phyloP scores from a whole-genome alignment of 257 asterid genomes.

The Forsythia suspensa region DNA sequence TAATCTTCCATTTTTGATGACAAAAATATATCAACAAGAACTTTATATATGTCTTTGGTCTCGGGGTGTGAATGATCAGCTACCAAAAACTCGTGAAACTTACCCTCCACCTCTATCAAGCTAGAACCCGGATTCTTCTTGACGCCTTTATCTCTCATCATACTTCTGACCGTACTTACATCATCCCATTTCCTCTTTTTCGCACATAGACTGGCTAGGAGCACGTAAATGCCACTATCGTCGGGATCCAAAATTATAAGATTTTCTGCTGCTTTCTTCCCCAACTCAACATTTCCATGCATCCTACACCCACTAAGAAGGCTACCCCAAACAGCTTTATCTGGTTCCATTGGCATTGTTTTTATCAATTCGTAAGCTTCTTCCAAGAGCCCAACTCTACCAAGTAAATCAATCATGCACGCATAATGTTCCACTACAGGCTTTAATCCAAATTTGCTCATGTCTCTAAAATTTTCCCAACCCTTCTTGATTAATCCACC shows the following conservation, averaged over 20 bases:
- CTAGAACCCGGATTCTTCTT: conserved; percentile 74
- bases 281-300: conserved; percentile 66
- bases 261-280: conserved; percentile 65
- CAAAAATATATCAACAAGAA: conserved; percentile 39
- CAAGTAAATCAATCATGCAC: conserved; percentile 68
- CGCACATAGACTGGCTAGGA: conserved; percentile 72
- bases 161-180: conserved; percentile 61
- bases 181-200: conserved; percentile 63
- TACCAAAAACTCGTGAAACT: conserved; percentile 64
- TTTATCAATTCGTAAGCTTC: conserved; percentile 57
- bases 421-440: conserved; percentile 64
- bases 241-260: conserved; percentile 66
- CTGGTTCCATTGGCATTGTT: conserved; percentile 70
- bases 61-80: conserved; percentile 61
- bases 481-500: conserved; percentile 67
- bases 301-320: conserved; percentile 69
- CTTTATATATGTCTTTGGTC: conserved; percentile 45
- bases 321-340: conserved; percentile 80
- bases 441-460: conserved; percentile 38
- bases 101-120: conserved; percentile 67
- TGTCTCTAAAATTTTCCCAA: conserved; percentile 48
- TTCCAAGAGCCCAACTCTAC: conserved; percentile 60
- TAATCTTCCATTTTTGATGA: conserved; percentile 37
- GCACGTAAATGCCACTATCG: conserved; percentile 73
- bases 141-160: conserved; percentile 69